phyloP scores from a whole-genome alignment of 2,329 filamentous ascomycete species.

The Fusarium nematophilum region DNA sequence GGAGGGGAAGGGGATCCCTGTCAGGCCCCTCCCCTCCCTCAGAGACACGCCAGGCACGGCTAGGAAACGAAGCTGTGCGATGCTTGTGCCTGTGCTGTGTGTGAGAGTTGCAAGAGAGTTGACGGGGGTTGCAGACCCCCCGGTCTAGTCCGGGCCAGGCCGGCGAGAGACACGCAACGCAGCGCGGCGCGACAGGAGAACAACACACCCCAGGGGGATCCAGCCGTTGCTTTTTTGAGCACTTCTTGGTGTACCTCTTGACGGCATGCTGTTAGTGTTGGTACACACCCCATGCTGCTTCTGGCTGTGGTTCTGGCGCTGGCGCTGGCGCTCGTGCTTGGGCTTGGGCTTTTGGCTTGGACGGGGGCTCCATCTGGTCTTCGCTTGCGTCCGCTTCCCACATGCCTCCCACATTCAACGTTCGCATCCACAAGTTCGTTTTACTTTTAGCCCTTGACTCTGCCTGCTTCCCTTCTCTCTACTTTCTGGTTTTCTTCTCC shows the following conservation, averaged over 20 bases:
- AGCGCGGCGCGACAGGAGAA: slow-evolving; percentile 20
- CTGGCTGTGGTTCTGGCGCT: neutral
- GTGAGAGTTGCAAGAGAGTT: slow-evolving; percentile 39
- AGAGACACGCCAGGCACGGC: slow-evolving; percentile 22
- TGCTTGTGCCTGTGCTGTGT: slow-evolving; percentile 25
- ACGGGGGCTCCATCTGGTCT: slow-evolving; percentile 13
- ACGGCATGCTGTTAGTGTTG: slow-evolving; percentile 20
- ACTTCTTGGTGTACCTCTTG: slow-evolving; percentile 11
- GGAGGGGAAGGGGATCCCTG: slow-evolving; percentile 28
- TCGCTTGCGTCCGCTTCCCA: slow-evolving; percentile 11
- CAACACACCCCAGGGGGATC: slow-evolving; percentile 23
- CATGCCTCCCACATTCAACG: slow-evolving; percentile 26
- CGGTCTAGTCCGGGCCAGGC: slow-evolving; percentile 20
- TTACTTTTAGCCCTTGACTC: slow-evolving; percentile 38
- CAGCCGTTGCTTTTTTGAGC: slow-evolving; percentile 36
- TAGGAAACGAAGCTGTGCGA: slow-evolving; percentile 27
- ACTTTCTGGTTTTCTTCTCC: slow-evolving; percentile 18
- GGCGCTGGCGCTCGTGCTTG: slow-evolving; percentile 15
- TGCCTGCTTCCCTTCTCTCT: slow-evolving; percentile 21
- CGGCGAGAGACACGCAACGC: slow-evolving; percentile 33
- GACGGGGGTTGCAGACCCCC: slow-evolving; percentile 25
- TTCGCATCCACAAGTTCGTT: slow-evolving; percentile 39
- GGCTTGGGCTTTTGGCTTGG: slow-evolving; percentile 21
- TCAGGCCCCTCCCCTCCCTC: slow-evolving; percentile 18
- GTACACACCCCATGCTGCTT: slow-evolving; percentile 6